Base-by-base conservation (phyloP, 495 filamentous ascomycete species). In the Neurospora sp. region DNA sequence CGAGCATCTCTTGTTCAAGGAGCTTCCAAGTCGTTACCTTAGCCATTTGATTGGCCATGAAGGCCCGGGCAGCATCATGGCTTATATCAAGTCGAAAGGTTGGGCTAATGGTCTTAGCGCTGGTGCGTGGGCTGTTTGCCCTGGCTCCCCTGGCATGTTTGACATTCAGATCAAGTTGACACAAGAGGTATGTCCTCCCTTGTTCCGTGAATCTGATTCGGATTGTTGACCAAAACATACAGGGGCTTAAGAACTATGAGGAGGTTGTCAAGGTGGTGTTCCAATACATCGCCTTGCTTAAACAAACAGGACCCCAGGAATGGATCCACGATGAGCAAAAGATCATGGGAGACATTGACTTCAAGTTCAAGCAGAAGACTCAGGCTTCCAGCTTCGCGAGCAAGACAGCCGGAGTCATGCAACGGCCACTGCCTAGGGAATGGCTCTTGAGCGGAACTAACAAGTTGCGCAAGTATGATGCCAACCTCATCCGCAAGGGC, bases 1-100 rank as follows among this genome's bases (percentile, higher is more conserved):
- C 78, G 94, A 98, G 80, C 94, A 98, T 73, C 78, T 89, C 9
- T 81, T 94, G 70, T 97, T 90, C 81, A 90, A 93, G 76, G 88
- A 90, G 9, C 94, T 97, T 70, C 96, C 96, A 14, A 92, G 92
- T 75, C 89, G 93, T 42, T 99, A 98, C 79, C 88, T 97, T 75
- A 92, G 91, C 77, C 96, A 99, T 78, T 81, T 99, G 65, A 94
- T 99, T 74, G 96, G 96, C 16, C 96, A 99, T 74, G 96, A 99
- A 81, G 96, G 96, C 1, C 96, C 96, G 9, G 96, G 96, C 3
- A 98, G 96, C 83, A 94, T 99, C 75, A 89, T 99, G 80, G 90
- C 96, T 1, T 94, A 97, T 79, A 88, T 97, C 79, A 99, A 98
- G 82, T 91, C 89, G 31, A 97, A 96, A 81, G 96, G 96, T 59